Evolutionary conservation across 139 green algal species (phyloP).

Genomic region (Ettlia oleoabundans): DNA sequence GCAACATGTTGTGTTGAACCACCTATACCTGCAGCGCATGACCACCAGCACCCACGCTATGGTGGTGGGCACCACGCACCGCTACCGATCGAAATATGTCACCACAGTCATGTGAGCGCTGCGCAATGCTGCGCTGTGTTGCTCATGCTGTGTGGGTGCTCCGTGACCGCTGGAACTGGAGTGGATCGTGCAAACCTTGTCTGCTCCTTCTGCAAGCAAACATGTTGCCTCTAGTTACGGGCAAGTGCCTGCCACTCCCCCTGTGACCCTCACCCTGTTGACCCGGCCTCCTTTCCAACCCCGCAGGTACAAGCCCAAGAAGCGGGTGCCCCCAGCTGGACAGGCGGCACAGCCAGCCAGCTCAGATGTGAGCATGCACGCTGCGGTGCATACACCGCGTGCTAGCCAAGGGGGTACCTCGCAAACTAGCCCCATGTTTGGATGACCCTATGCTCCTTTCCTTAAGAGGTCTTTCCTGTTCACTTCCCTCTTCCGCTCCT

Average conservation of each 20-base stretch:
- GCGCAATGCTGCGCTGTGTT: no score
- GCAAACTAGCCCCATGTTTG: constrained; percentile 16
- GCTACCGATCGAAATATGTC: constrained; percentile 98
- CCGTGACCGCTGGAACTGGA: no score
- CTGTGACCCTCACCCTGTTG: no score
- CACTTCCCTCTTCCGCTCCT: no score
- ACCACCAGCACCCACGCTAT: constrained; percentile 55
- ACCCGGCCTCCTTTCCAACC: not conserved
- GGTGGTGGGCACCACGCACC: constrained; percentile 90
- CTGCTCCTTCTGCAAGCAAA: no score
- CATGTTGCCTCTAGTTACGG: no score
- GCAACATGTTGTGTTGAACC: constrained; percentile 98
- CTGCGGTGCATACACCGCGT: not conserved
- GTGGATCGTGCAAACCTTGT: no score
- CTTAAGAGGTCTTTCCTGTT: no score
- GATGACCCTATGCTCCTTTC: not conserved
- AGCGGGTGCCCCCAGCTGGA: not conserved
- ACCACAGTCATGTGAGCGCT: constrained; percentile 92
- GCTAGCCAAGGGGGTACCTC: constrained; percentile 5
- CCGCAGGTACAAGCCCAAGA: constrained; percentile 34
- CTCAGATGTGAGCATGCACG: constrained; percentile 34
- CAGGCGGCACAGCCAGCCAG: constrained; percentile 19
- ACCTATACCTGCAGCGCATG: constrained; percentile 88
- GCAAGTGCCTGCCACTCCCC: no score
- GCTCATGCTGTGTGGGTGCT: no score